These are phyloP conservation scores for Eimeria tenella DNA, from an alignment of 169 alveolate species.

Conservation along the genomic window DNA sequence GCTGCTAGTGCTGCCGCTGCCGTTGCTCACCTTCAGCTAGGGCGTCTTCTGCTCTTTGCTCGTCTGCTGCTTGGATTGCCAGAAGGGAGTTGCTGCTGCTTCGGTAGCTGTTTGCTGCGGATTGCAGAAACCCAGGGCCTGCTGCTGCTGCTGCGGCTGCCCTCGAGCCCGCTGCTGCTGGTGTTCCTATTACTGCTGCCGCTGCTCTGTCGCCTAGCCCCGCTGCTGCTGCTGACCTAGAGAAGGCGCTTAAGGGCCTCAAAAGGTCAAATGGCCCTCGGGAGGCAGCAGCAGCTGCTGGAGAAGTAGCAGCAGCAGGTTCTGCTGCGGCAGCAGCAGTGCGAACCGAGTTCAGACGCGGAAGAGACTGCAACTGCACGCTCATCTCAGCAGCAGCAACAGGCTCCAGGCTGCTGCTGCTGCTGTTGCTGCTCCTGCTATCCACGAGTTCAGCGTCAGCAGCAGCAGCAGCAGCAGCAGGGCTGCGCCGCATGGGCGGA, in stretches of 20 bases:
- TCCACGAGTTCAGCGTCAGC: too few species aligned
- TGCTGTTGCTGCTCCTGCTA: not conserved
- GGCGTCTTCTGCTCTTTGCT: not conserved
- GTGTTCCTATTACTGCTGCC: slow-evolving; percentile 20
- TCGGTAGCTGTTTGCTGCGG: not conserved
- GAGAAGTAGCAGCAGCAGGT: not conserved
- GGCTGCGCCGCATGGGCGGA: not conserved
- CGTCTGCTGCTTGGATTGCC: not conserved
- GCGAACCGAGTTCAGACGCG: not conserved
- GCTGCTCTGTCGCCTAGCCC: not conserved
- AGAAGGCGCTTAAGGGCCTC: not conserved
- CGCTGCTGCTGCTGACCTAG: slow-evolving; percentile 10
- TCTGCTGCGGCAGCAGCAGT: not conserved
- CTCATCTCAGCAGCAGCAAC: slow-evolving; percentile 17
- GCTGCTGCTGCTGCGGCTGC: slow-evolving; percentile 58
- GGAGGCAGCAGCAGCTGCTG: not conserved
- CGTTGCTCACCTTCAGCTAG: not conserved
- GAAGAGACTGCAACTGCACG: not conserved
- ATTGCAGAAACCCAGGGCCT: not conserved
- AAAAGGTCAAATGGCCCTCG: not conserved
- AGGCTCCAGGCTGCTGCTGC: not conserved
- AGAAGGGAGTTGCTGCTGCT: not conserved
- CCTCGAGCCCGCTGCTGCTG: not conserved
- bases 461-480: not conserved
- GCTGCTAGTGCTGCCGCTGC: not conserved